Evolutionary conservation across 495 filamentous ascomycete genomes (phyloP).

Genomic region (Tuber aestivum): DNA sequence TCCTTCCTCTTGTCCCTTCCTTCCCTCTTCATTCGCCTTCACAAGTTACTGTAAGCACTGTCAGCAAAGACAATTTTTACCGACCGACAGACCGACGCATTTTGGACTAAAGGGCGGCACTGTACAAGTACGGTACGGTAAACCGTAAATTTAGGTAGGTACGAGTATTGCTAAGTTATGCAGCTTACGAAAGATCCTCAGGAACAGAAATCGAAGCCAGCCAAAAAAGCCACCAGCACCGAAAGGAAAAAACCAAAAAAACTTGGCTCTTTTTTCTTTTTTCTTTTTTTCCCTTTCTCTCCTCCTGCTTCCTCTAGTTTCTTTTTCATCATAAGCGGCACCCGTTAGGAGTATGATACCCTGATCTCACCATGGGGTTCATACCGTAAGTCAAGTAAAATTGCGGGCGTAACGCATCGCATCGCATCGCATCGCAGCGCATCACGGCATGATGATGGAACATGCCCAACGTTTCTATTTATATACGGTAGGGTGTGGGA

Average conservation of each 20-base stretch:
- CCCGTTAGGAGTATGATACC: no score
- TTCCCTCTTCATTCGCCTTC: not conserved
- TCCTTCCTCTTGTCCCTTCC: no score
- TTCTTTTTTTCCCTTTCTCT: not conserved
- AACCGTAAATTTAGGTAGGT: no score
- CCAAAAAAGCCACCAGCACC: not conserved
- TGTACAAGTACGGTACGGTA: not conserved
- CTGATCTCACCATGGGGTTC: no score
- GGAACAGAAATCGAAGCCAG: not conserved
- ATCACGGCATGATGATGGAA: constrained; percentile 4
- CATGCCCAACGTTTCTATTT: not conserved
- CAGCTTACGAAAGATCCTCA: not conserved
- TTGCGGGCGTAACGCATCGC: constrained; percentile 5
- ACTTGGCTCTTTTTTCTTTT: not conserved
- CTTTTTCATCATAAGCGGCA: no score
- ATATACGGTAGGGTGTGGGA: not conserved
- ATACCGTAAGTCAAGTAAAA: not conserved
- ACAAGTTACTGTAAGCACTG: not conserved
- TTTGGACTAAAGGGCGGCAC: not conserved
- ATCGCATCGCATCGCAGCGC: not conserved
- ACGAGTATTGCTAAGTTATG: not conserved
- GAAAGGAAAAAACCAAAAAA: not conserved
- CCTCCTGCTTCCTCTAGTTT: no score
- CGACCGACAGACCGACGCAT: not conserved
- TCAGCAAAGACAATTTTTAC: not conserved